Evolutionary conservation across 2,329 filamentous ascomycete genomes (phyloP), one percentile per base, ranked within the genome.

Genomic region (Thielaviopsis ethacetica): DNA sequence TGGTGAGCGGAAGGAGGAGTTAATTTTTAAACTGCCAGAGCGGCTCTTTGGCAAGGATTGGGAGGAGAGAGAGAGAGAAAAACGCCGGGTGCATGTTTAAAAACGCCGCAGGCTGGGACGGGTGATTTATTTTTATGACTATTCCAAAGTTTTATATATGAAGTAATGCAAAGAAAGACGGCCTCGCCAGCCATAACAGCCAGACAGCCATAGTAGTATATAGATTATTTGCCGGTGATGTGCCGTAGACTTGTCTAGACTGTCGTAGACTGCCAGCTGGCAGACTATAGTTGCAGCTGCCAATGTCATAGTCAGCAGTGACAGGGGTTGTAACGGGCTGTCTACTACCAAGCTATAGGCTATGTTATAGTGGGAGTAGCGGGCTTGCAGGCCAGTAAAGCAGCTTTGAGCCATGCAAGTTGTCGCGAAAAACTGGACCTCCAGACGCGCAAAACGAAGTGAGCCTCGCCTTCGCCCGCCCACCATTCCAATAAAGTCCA

Each of bases 61-160:
- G 12, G 22, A 19, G 30, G 41, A 30, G 41, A 58, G 57, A 58
- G 34, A 30, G 21, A 30, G 41, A 47, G 41, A 61, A 61, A 61
- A 54, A 27, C 49, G 56, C 56, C 51, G 34, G 55, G 59, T 50
- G 41, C 41, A 58, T 24, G 38, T 44, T 47, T 22, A 34, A 56
- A 56, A 56, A 47, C 54, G 21, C 54, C 54, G 27, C 44, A 61
- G 50, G 47, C 50, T 59, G 58, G 53, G 54, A 49, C 50, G 30
- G 59, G 51, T 50, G 59, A 61, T 57, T 60, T 61, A 61, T 41
- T 58, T 57, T 60, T 61, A 61, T 41, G 55, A 61, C 44, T 34
- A 49, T 50, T 51, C 41, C 54, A 50, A 51, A 44, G 50, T 49
- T 51, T 58, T 58, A 58, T 58, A 61, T 61, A 61, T 61, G 38